Percentiles rank a stretch among this genome's conserved stretches.
phyloP scores from a whole-genome alignment of 2,329 filamentous ascomycete species.

The Lachnellula willkommii region DNA sequence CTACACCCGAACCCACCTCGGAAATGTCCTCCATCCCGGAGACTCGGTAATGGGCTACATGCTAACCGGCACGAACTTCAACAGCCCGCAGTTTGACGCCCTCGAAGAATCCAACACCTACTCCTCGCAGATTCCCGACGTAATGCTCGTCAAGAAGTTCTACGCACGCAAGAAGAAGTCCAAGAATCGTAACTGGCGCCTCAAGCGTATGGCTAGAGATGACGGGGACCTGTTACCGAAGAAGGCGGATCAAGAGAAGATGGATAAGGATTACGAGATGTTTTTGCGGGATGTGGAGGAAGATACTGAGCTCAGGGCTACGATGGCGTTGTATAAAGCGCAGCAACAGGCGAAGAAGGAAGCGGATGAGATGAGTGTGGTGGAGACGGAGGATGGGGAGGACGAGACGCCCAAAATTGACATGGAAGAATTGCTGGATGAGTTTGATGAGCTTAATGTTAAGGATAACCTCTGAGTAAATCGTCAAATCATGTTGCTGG shows the following conservation, averaged over 20 bases:
- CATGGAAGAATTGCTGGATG: slow-evolving; percentile 81
- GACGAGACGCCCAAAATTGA: slow-evolving; percentile 65
- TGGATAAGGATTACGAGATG: slow-evolving; percentile 93
- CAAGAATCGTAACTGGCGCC: slow-evolving; percentile 81
- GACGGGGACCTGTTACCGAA: slow-evolving; percentile 81
- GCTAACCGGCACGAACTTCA: slow-evolving; percentile 84
- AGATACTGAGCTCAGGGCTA: slow-evolving; percentile 79
- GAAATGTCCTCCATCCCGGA: slow-evolving; percentile 75
- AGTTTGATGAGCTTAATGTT: slow-evolving; percentile 84
- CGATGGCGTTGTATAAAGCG: slow-evolving; percentile 79
- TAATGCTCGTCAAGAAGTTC: slow-evolving; percentile 94
- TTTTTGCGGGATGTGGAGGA: slow-evolving; percentile 97
- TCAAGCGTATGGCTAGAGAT: slow-evolving; percentile 89
- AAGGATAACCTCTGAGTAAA: slow-evolving; percentile 17
- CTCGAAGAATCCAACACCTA: slow-evolving; percentile 75
- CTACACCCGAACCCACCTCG: slow-evolving; percentile 85
- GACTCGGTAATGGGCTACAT: slow-evolving; percentile 96
- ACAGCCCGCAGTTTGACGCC: slow-evolving; percentile 78
- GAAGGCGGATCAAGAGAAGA: slow-evolving; percentile 79
- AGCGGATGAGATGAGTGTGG: slow-evolving; percentile 62
- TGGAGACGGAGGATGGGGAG: slow-evolving; percentile 54
- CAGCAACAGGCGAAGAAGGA: slow-evolving; percentile 43
- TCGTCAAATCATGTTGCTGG: not conserved
- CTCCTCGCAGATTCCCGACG: slow-evolving; percentile 76
- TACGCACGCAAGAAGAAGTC: slow-evolving; percentile 82